Base-by-base conservation (phyloP, 208 protist genomes). In the Leishmania amazonensis region DNA sequence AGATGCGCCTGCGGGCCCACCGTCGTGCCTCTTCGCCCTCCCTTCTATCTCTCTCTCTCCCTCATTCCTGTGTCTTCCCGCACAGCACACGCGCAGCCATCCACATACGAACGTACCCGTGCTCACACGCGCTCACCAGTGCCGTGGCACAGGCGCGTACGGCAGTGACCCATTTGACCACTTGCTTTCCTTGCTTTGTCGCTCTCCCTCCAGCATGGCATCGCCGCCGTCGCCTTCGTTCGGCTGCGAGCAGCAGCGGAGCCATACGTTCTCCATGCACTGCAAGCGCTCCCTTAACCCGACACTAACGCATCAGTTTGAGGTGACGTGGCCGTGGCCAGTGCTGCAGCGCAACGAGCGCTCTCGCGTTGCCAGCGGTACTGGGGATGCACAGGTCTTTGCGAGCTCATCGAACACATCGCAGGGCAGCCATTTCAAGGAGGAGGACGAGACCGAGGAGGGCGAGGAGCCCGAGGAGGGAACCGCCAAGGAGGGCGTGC, bases 301-400 rank as follows among this genome's bases (percentile, higher is more conserved):
- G 0, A 84, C 51, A 2, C 76, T 95, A 3, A 89, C 84, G 24
- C 83, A 84, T 58, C 86, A 90, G 76, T 95, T 95, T 70, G 70
- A 79, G 53, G 42, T 95, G 73, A 40, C 4, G 24, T 95, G 91
- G 91, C 88, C 88, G 60, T 95, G 91, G 91, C 91, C 91, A 24
- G 51, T n/a, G 24, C 42, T 49, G 42, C 42, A 73, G 21, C 40
- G 42, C 68, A 47, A 53, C 17, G 7, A 8, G 38, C 38, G 7
- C 24, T 15, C 42, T 28, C 68, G 68, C 42, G 35, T 21, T 21
- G 38, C 8, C 68, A 35, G 42, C 68, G 45, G 17, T 11, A 21
- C 42, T 7, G 42, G 24, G 0, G 7, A 19, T 24, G 40, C 40
- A 9, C 42, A 73, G 45, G 68, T 3, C 31, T 4, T 51, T 3